These are phyloP conservation scores for Hygrocybe coccinea DNA, from an alignment of 768 basidiomycete species.

Conservation along the genomic window DNA sequence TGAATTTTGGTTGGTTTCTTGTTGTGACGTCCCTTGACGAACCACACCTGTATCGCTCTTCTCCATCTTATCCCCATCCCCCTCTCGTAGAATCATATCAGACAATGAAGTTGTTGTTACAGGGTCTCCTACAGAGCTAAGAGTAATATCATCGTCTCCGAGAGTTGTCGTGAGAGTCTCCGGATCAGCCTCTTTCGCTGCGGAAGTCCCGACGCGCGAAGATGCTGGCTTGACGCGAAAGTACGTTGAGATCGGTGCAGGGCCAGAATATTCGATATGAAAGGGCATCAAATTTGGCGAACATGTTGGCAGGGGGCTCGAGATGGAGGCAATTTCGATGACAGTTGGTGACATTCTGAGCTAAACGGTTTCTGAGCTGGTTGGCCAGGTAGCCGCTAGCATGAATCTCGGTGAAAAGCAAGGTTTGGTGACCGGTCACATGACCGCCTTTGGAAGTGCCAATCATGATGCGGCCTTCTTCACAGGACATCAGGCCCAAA, in stretches of 20 bases:
- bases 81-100: neutral
- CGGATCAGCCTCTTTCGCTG: slow-evolving; percentile 1
- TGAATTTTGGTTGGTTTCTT: neutral
- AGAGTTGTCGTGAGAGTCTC: no score
- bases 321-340: slow-evolving; percentile 1
- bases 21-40: neutral
- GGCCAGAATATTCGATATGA: slow-evolving; percentile 63
- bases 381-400: no score
- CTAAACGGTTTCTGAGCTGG: no score
- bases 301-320: slow-evolving; percentile 33
- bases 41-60: neutral
- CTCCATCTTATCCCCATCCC: neutral
- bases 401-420: no score
- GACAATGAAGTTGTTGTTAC: neutral
- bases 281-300: slow-evolving; percentile 80
- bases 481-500: no score
- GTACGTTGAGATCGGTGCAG: slow-evolving; percentile 70
- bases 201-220: slow-evolving; percentile 27
- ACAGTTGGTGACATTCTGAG: neutral
- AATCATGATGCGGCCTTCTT: no score
- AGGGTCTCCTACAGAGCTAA: neutral
- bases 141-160: no score
- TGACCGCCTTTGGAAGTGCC: no score
- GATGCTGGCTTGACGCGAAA: slow-evolving; percentile 52
- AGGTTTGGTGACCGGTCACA: no score